Base-by-base conservation (phyloP, 495 filamentous ascomycete species). In the Lepraria neglecta region DNA sequence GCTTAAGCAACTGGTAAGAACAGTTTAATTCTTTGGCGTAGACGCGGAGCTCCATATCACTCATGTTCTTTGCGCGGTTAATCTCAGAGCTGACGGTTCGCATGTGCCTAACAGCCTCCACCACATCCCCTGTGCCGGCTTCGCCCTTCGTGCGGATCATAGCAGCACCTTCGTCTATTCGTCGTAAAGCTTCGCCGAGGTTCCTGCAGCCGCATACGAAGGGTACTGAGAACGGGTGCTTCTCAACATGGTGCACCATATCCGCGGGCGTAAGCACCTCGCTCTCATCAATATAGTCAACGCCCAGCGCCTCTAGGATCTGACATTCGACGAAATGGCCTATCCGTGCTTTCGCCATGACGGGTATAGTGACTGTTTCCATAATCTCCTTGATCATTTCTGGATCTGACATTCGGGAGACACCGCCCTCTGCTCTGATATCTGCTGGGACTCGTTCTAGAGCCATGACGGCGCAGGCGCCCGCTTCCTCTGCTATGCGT, bases 111-210 rank as follows among this genome's bases (percentile, higher is more conserved):
- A 97, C 95, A 45, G 94, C 95, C 78, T 97, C 94, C 61, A 98
- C 89, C 31, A 98, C 88, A 72, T 98, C 94, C 46, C 94, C 94
- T n/a, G 94, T 98, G 52, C 94, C 94, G 42, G 94, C 94, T 74
- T 98, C 94, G 45, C 94, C 94, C 80, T 98, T 98, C 61, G 94
- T 98, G 64, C 94, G 85, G 76, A 98, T 97, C 94, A 98, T 97
- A 40, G 94, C 92, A 15, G 94, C 94, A 56, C 94, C 94, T 75
- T 98, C 94, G 62, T 82, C 83, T 71, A 98, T 95, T 48, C 94
- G 84, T 48, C 94, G 81, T 63, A 98, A 82, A 43, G 95, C 94
- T 77, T 98, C 94, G 52, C 91, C 92, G 15, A 98, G 78, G 78
- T 96, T 94, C 55, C 94, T 84, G 80, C 94, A 98, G 42, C 94